phyloP scores from a whole-genome alignment of 306 rosid genomes.

The Dryas drummondii region DNA sequence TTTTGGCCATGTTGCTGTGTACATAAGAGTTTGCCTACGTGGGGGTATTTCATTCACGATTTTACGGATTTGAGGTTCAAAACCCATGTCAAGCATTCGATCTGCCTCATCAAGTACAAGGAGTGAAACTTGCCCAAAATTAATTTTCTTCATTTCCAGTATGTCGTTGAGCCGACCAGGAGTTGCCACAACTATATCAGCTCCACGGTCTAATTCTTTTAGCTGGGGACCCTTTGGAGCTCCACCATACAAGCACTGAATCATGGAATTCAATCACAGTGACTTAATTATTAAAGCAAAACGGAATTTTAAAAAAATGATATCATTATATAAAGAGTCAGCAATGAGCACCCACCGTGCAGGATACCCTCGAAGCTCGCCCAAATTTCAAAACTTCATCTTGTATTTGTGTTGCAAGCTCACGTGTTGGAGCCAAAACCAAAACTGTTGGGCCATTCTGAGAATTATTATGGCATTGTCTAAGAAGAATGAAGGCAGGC shows the following conservation, averaged over 20 bases:
- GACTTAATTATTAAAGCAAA: conserved; percentile 14
- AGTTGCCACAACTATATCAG: conserved; percentile 98
- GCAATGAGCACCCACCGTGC: conserved; percentile 69
- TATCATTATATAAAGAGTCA: not conserved
- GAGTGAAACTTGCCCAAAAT: conserved; percentile 86
- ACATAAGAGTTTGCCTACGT: conserved; percentile 94
- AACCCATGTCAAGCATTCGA: conserved; percentile 99
- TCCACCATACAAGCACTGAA: conserved; percentile 98
- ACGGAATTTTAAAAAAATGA: not conserved
- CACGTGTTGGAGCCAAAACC: conserved; percentile 98
- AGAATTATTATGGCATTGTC: conserved; percentile 74
- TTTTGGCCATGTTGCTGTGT: conserved; percentile 99
- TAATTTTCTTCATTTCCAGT: conserved; percentile 87
- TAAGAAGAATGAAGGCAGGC: conserved; percentile 87
- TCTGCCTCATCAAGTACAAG: conserved; percentile 99
- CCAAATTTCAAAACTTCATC: conserved; percentile 90
- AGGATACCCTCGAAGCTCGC: conserved; percentile 76
- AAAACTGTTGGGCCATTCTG: conserved; percentile 89
- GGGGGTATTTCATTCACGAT: conserved; percentile 97
- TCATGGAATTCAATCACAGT: conserved; percentile 33
- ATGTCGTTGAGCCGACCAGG: conserved; percentile 98
- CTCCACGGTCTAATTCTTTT: conserved; percentile 89
- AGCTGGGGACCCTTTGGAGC: conserved; percentile 89
- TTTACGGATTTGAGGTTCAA: conserved; percentile 98
- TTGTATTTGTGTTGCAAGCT: conserved; percentile 98